phyloP scores from a whole-genome alignment of 176 grass and related monocot species.

The Carex myosuroides region DNA sequence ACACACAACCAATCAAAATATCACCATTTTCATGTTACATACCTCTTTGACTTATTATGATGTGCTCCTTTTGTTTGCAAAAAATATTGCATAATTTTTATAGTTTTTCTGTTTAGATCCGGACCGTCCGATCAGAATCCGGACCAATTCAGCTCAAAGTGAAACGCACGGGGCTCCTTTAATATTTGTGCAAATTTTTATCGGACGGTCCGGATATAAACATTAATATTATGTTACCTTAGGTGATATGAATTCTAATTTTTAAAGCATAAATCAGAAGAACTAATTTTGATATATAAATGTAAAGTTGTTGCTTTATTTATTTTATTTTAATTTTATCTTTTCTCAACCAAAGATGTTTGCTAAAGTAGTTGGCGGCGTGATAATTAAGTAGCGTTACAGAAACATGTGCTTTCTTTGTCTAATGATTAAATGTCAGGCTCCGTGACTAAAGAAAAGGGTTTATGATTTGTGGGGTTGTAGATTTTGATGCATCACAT shows the following conservation, averaged over 20 bases:
- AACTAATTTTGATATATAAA: too few species aligned
- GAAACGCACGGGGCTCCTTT: too few species aligned
- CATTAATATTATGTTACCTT: too few species aligned
- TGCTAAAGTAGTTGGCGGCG: slow-evolving; percentile 25
- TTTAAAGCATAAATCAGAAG: too few species aligned
- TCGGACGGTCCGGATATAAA: too few species aligned
- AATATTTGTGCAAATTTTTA: too few species aligned
- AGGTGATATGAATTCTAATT: too few species aligned
- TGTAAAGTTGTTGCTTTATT: background rate
- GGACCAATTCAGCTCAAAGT: too few species aligned
- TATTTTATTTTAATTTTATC: background rate
- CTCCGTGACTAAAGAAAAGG: slow-evolving; percentile 8
- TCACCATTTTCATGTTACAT: background rate
- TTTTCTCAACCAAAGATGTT: slow-evolving; percentile 11
- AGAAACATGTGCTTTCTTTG: slow-evolving; percentile 16
- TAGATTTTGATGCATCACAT: slow-evolving; percentile 6
- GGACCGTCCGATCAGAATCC: too few species aligned
- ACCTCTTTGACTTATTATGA: background rate
- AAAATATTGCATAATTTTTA: background rate
- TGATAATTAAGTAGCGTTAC: slow-evolving; percentile 20
- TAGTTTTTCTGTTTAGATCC: too few species aligned
- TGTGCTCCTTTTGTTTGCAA: background rate
- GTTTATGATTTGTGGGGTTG: background rate
- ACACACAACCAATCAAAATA: background rate
- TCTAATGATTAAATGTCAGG: slow-evolving; percentile 20